Conservation (phyloP, 140 eudicot species). For the Senecio squalidus region DNA sequence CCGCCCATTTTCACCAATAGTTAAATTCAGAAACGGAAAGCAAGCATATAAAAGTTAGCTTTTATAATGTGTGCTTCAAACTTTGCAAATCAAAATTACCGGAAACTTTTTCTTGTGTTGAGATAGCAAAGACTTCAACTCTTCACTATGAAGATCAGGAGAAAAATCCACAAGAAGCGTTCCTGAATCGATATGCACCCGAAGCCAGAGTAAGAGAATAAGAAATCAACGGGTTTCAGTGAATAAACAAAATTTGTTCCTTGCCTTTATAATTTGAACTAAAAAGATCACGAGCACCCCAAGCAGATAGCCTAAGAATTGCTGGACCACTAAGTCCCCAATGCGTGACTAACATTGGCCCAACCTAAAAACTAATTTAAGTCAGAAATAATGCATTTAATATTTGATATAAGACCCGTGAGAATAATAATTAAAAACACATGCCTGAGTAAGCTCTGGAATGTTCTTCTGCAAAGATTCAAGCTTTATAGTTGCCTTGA, state of each 20-base stretch:
- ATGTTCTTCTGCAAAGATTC: slow-evolving; percentile 53
- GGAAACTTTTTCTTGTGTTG: slow-evolving; percentile 65
- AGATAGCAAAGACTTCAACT: slow-evolving; percentile 56
- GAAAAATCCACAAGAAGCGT: slow-evolving; percentile 69
- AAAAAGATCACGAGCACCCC: slow-evolving; percentile 90
- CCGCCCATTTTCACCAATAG: not conserved
- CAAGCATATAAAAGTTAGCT: not conserved
- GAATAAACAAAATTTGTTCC: not conserved
- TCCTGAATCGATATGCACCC: slow-evolving; percentile 45
- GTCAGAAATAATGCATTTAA: slow-evolving; percentile 11
- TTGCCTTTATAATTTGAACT: slow-evolving; percentile 69
- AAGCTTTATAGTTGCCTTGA: slow-evolving; percentile 74
- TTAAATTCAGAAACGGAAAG: not conserved
- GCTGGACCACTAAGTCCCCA: slow-evolving; percentile 99
- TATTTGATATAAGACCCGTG: not conserved
- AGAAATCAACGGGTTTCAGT: not conserved
- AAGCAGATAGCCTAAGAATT: slow-evolving; percentile 90
- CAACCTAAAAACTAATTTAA: slow-evolving; percentile 48
- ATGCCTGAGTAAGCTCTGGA: slow-evolving; percentile 83
- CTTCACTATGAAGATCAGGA: slow-evolving; percentile 70
- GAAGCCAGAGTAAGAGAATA: slow-evolving; percentile 1
- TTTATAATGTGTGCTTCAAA: too few relatives aligned
- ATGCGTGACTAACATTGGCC: slow-evolving; percentile 92
- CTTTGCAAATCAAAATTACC: slow-evolving; percentile 35
- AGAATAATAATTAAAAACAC: slow-evolving; percentile 17